Percentiles rank a stretch among this genome's conserved stretches.
phyloP scores from a whole-genome alignment of 371 early-diverging fungal species.

The Chytridiales sp. region DNA sequence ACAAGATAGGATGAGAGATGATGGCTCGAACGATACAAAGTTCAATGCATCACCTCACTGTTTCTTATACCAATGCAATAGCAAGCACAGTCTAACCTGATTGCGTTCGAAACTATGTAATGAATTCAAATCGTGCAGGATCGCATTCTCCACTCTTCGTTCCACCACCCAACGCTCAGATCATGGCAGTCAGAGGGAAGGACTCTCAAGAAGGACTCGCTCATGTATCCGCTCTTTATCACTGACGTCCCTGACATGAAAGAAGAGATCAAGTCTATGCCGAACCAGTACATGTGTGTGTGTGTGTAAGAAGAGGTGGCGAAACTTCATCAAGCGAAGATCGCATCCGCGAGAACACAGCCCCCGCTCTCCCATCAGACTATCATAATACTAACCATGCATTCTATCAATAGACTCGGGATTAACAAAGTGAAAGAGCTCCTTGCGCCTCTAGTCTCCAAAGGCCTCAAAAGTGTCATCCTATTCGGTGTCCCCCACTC shows the following conservation, averaged over 20 bases:
- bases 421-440: conserved; percentile 71
- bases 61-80: too few relatives aligned
- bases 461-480: conserved; percentile 84
- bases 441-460: conserved; percentile 79
- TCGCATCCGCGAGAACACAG: not conserved
- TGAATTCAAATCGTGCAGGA: too few relatives aligned
- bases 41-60: too few relatives aligned
- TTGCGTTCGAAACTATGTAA: too few relatives aligned
- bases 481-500: conserved; percentile 80
- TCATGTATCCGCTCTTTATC: conserved; percentile 94
- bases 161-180: conserved; percentile 77
- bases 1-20: too few relatives aligned
- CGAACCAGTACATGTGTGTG: conserved; percentile 75
- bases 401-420: conserved; percentile 60
- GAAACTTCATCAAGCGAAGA: not conserved
- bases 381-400: not conserved
- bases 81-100: too few relatives aligned
- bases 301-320: too few relatives aligned
- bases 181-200: conserved; percentile 68
- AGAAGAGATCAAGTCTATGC: conserved; percentile 78
- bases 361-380: not conserved
- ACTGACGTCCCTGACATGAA: conserved; percentile 74
- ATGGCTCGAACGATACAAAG: too few relatives aligned
- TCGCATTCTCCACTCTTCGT: conserved; percentile 78
- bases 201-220: conserved; percentile 66